Conservation (phyloP, 768 basidiomycete species). For the Tylopilus plumbeoviolaceoides region DNA sequence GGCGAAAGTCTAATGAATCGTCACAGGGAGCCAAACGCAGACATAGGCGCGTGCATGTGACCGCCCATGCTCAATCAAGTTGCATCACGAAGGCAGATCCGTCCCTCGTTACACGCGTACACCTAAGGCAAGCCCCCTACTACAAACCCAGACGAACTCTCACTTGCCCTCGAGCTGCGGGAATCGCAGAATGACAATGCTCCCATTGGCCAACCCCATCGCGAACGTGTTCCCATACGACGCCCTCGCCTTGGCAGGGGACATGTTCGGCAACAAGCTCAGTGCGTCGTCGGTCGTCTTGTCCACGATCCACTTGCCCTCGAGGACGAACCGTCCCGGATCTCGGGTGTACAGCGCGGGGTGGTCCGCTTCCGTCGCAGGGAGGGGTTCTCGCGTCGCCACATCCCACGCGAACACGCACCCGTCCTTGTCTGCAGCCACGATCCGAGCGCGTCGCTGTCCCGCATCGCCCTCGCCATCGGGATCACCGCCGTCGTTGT, state of each 20-base stretch:
- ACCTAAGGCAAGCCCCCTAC: too few species aligned
- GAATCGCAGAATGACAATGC: conserved; percentile 26
- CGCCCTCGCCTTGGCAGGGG: conserved; percentile 20
- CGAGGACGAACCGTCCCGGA: conserved; percentile 11
- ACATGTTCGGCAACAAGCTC: conserved; percentile 28
- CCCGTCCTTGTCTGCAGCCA: conserved; percentile 22
- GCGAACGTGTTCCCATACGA: conserved; percentile 22
- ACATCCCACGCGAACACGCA: conserved; percentile 27
- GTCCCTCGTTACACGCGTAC: too few species aligned
- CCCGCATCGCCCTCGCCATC: too few species aligned
- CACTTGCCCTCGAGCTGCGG: conserved; percentile 5
- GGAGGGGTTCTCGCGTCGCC: conserved; percentile 17
- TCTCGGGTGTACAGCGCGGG: conserved; percentile 5
- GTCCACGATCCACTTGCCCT: conserved; percentile 26
- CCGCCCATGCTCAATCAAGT: too few species aligned
- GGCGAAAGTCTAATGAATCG: too few species aligned
- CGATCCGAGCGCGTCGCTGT: conserved; percentile 8
- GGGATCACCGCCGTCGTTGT: too few species aligned
- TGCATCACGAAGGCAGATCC: too few species aligned
- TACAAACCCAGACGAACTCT: too few species aligned
- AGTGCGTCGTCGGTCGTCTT: conserved; percentile 9
- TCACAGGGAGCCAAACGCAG: too few species aligned
- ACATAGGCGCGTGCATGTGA: too few species aligned
- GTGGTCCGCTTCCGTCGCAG: conserved; percentile 19
- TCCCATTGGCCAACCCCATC: conserved; percentile 28